Evolutionary conservation across 1,284 basidiomycete species (phyloP).

Genomic region (Sporisorium sorghi): DNA sequence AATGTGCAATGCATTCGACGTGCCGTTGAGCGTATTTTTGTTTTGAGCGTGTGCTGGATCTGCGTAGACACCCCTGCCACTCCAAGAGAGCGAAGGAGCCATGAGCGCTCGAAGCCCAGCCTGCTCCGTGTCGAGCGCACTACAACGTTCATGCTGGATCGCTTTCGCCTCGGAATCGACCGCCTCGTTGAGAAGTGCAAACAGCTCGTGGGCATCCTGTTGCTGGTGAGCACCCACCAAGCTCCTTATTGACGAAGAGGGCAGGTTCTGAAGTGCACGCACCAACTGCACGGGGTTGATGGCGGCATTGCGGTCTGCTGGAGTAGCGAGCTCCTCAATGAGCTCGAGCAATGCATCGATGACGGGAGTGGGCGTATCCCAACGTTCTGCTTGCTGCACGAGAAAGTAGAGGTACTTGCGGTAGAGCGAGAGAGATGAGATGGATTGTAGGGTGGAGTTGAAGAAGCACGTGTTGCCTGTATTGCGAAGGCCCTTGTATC

Average conservation of each 20-base stretch:
- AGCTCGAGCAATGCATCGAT: conserved; percentile 61
- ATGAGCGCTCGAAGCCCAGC: conserved; percentile 51
- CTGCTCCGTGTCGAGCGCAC: conserved; percentile 25
- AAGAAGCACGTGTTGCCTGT: conserved; percentile 68
- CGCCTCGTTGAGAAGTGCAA: conserved; percentile 62
- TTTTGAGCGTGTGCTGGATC: conserved; percentile 27
- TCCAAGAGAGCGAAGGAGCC: conserved; percentile 48
- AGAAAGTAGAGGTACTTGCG: conserved; percentile 46
- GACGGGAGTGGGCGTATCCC: conserved; percentile 64
- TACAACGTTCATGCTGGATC: conserved; percentile 31
- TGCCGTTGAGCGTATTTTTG: conserved; percentile 1
- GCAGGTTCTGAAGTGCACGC: conserved; percentile 49
- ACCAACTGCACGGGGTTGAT: conserved; percentile 56
- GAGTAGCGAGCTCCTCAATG: conserved; percentile 44
- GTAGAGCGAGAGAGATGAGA: conserved; percentile 50
- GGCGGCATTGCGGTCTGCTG: conserved; percentile 51
- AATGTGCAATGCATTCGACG: background rate
- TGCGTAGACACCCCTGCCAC: conserved; percentile 35
- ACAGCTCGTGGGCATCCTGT: conserved; percentile 68
- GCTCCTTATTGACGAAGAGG: conserved; percentile 54
- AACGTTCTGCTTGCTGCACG: conserved; percentile 51
- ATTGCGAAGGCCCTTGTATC: conserved; percentile 60
- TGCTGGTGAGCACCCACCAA: conserved; percentile 66
- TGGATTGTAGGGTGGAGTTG: conserved; percentile 64
- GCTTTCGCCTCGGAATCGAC: conserved; percentile 57